Conservation (phyloP, 768 basidiomycete species). For the Tylopilus subfusipes region DNA sequence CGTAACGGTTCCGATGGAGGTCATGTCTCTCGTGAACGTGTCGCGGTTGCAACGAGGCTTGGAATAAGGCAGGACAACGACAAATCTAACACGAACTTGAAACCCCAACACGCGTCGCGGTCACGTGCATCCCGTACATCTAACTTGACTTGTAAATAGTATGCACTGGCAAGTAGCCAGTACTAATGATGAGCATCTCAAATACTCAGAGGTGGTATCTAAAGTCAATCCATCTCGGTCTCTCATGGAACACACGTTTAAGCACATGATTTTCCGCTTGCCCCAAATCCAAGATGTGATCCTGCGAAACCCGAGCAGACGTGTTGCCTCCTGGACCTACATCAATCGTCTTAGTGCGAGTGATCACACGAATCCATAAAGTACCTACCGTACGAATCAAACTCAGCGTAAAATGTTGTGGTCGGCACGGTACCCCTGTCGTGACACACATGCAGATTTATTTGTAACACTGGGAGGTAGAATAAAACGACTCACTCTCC, state of each 20-base stretch:
- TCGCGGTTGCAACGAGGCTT: background rate
- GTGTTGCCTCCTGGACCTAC: conserved; percentile 55
- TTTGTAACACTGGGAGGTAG: background rate
- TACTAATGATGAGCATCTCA: background rate
- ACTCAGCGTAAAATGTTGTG: conserved; percentile 60
- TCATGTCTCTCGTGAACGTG: conserved; percentile 29
- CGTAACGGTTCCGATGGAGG: conserved; percentile 51
- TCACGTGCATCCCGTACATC: conserved; percentile 26
- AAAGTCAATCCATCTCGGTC: conserved; percentile 55
- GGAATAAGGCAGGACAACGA: too few species aligned
- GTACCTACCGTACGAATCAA: conserved; percentile 44
- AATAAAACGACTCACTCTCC: conserved; percentile 15
- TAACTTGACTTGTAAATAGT: background rate
- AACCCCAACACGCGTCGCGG: conserved; percentile 22
- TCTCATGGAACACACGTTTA: conserved; percentile 48
- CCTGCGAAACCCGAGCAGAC: conserved; percentile 40
- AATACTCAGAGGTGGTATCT: conserved; percentile 29
- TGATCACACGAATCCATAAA: background rate
- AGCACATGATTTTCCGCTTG: conserved; percentile 36
- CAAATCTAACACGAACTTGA: background rate
- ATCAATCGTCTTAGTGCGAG: background rate
- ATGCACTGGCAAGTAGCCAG: background rate
- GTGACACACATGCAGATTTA: conserved; percentile 11
- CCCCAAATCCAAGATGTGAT: conserved; percentile 42
- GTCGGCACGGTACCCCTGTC: conserved; percentile 47